These are phyloP conservation scores for Triticum urartu DNA, from an alignment of 176 grass and related monocot species.

Conservation along the genomic window DNA sequence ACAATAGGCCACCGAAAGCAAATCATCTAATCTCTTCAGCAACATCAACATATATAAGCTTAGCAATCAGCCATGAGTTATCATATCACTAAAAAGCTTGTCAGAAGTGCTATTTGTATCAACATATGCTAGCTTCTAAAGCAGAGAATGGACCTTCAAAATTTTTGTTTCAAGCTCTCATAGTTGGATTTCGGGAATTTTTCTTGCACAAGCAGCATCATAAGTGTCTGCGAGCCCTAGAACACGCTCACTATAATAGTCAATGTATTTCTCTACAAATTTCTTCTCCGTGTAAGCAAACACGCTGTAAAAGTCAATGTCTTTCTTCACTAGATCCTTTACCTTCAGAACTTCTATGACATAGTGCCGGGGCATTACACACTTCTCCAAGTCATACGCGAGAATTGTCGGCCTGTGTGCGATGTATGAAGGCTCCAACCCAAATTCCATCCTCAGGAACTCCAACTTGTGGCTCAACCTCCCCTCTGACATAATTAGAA, in stretches of 20 bases:
- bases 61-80: not conserved
- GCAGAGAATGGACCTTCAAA: not conserved
- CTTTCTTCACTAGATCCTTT: slow-evolving; percentile 31
- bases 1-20: not conserved
- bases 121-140: not conserved
- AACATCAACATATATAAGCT: not conserved
- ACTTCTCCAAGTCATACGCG: slow-evolving; percentile 23
- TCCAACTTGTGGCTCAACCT: slow-evolving; percentile 19
- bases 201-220: slow-evolving; percentile 12
- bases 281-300: fast-evolving
- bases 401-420: not conserved
- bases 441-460: slow-evolving; percentile 38
- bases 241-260: not conserved
- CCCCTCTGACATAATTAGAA: not conserved
- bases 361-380: slow-evolving; percentile 39
- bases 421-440: not conserved
- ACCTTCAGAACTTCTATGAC: slow-evolving; percentile 41
- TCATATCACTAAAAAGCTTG: not conserved
- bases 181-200: not conserved
- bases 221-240: slow-evolving; percentile 35
- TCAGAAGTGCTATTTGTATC: not conserved
- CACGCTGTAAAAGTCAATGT: not conserved
- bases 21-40: not conserved
- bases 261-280: slow-evolving; percentile 31
- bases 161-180: not conserved